phyloP scores from a whole-genome alignment of 768 basidiomycete species.

The Trametes villosa region DNA sequence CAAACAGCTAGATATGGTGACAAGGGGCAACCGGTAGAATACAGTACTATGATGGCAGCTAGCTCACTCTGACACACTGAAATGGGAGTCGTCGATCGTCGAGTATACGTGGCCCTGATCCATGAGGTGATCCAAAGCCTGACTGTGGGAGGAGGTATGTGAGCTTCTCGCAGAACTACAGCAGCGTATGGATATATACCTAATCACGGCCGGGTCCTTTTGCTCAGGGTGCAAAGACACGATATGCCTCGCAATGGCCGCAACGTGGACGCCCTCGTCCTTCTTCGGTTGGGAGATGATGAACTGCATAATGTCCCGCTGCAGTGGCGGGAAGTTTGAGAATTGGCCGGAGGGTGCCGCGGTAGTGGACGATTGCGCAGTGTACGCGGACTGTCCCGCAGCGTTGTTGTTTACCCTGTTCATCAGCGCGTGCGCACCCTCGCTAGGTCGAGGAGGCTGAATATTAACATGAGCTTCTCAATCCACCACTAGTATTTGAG shows the following conservation, averaged over 20 bases:
- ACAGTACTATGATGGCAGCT: not conserved
- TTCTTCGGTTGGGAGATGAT: slow-evolving; percentile 51
- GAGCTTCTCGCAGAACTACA: not conserved
- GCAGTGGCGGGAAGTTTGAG: slow-evolving; percentile 58
- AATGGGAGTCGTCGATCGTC: slow-evolving; percentile 84
- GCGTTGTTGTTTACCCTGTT: slow-evolving; percentile 8
- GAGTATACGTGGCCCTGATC: slow-evolving; percentile 81
- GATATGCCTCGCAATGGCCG: too few relatives aligned
- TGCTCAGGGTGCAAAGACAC: slow-evolving; percentile 48
- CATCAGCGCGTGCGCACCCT: slow-evolving; percentile 12
- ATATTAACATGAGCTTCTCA: not conserved
- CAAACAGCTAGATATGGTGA: not conserved
- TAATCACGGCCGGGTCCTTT: slow-evolving; percentile 54
- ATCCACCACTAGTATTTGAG: not conserved
- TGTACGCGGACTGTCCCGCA: slow-evolving; percentile 37
- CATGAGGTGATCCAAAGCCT: slow-evolving; percentile 77
- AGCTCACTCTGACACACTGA: slow-evolving; percentile 48
- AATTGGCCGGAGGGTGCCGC: slow-evolving; percentile 46
- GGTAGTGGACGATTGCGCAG: slow-evolving; percentile 31
- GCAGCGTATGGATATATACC: slow-evolving; percentile 45
- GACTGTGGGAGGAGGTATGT: slow-evolving; percentile 42
- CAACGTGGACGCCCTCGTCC: slow-evolving; percentile 74
- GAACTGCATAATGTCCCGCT: slow-evolving; percentile 68
- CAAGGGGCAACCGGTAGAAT: not conserved
- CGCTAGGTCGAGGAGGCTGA: slow-evolving; percentile 27